Evolutionary conservation across 345 rosid species (phyloP).

Genomic region (Geranium brycei): DNA sequence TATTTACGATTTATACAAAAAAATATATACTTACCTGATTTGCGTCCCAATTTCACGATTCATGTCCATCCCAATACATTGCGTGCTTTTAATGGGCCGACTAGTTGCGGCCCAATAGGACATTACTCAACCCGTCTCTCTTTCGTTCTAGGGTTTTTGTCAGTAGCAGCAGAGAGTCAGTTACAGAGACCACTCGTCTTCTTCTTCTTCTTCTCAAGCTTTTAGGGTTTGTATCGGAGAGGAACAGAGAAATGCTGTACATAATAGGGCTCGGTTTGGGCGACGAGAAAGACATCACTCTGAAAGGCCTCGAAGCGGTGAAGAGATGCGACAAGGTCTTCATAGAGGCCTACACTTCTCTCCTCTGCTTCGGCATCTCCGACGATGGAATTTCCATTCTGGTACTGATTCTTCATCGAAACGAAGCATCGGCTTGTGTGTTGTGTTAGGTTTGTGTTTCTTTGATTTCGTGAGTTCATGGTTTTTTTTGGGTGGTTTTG

Average conservation of each 20-base stretch:
- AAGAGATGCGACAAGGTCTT: constrained; percentile 62
- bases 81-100: no score
- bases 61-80: no score
- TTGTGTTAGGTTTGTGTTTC: background rate
- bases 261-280: constrained; percentile 79
- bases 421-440: background rate
- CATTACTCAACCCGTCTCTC: no score
- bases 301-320: constrained; percentile 72
- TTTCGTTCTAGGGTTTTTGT: no score
- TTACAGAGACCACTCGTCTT: background rate
- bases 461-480: background rate
- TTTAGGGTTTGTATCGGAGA: background rate
- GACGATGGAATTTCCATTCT: constrained; percentile 53
- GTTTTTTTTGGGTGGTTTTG: background rate
- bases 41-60: no score
- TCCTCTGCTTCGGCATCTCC: constrained; percentile 80
- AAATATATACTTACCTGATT: no score
- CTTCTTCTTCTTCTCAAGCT: background rate
- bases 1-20: no score
- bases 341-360: constrained; percentile 92
- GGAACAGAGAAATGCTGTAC: constrained; percentile 47
- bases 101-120: no score
- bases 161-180: no score
- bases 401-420: constrained; percentile 16
- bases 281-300: constrained; percentile 67